Conservation (phyloP, 1,139 yeast species). For the Diutina sp. region DNA sequence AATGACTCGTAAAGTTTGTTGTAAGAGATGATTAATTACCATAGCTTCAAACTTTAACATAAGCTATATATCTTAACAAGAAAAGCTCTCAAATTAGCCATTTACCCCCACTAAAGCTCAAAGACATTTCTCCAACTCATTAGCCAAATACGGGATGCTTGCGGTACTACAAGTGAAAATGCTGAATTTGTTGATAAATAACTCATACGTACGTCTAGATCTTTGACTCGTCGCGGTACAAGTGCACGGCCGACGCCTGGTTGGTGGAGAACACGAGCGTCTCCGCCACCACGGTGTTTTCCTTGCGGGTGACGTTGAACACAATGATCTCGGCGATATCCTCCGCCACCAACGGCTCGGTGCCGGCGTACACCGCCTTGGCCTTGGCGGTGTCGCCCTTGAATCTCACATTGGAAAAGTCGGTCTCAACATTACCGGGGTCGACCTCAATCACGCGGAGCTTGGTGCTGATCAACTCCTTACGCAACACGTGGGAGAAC, state of each 20-base stretch:
- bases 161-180: no score
- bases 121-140: constrained; percentile 31
- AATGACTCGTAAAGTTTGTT: background rate
- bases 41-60: constrained; percentile 2
- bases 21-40: background rate
- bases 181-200: no score
- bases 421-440: constrained; percentile 86
- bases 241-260: constrained; percentile 65
- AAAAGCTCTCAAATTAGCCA: background rate
- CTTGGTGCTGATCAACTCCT: constrained; percentile 60
- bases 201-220: background rate
- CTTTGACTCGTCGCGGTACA: constrained; percentile 9
- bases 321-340: constrained; percentile 78
- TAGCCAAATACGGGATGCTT: constrained; percentile 36
- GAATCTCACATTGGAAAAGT: constrained; percentile 66
- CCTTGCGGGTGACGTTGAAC: constrained; percentile 57
- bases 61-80: constrained; percentile 1
- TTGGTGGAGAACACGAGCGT: constrained; percentile 63
- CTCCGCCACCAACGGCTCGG: constrained; percentile 60
- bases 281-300: constrained; percentile 71
- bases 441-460: constrained; percentile 75
- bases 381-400: constrained; percentile 62
- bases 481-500: constrained; percentile 64
- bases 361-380: constrained; percentile 57
- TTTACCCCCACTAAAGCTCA: background rate